Percentiles rank a stretch among this genome's conserved stretches.
Conservation (phyloP, 208 protist species). For the Leishmania lainsoni region DNA sequence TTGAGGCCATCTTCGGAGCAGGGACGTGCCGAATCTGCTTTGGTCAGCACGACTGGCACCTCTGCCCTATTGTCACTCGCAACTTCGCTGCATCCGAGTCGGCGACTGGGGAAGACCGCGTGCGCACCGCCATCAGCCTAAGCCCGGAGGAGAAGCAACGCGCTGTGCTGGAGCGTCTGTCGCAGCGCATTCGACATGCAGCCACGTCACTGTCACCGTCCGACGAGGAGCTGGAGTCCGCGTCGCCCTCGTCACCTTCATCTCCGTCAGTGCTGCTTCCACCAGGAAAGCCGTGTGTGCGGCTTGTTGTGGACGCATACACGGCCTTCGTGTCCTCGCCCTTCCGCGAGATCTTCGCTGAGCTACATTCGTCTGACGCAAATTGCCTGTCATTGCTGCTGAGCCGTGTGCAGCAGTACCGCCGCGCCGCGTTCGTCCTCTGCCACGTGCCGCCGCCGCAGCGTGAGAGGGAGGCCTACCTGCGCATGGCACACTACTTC, state of each 20-base stretch:
- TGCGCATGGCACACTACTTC: conserved; percentile 63
- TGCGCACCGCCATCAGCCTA: conserved; percentile 55
- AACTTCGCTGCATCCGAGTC: conserved; percentile 52
- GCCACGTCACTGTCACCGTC: conserved; percentile 25
- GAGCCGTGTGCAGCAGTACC: conserved; percentile 63
- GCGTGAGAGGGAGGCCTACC: conserved; percentile 63
- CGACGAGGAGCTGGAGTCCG: neutral
- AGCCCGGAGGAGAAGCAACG: conserved; percentile 75
- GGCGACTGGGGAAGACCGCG: neutral
- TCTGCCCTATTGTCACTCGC: conserved; percentile 84
- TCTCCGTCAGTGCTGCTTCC: neutral
- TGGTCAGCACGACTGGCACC: conserved; percentile 66
- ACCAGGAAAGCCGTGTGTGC: conserved; percentile 22
- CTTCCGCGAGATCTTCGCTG: conserved; percentile 73
- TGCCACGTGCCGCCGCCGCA: conserved; percentile 75
- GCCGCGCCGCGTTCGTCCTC: conserved; percentile 82
- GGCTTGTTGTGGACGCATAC: conserved; percentile 77
- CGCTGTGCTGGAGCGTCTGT: conserved; percentile 62
- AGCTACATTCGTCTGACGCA: conserved; percentile 45
- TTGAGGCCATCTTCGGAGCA: conserved; percentile 61
- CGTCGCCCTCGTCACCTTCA: neutral
- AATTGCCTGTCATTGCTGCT: conserved; percentile 78
- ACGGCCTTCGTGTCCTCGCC: conserved; percentile 76
- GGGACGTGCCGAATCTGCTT: conserved; percentile 83
- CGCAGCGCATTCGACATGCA: conserved; percentile 38